Evolutionary conservation across 176 grass and related monocot species (phyloP).

Genomic region (Lolium multiflorum): DNA sequence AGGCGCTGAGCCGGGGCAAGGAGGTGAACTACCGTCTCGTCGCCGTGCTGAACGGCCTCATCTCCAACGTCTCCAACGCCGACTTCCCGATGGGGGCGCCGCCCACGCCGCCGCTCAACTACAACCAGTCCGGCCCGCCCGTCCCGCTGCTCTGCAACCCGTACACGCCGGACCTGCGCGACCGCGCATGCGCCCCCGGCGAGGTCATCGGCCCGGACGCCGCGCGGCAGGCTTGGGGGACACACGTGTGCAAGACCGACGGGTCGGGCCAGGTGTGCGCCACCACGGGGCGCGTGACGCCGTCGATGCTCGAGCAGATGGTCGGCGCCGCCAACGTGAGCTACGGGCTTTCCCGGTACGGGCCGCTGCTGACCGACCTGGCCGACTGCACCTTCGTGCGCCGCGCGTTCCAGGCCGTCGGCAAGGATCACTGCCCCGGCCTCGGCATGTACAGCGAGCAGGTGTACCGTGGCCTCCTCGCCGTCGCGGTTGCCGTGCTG

Average conservation of each 20-base stretch:
- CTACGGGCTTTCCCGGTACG: too few species aligned
- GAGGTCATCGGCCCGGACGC: conserved; percentile 44
- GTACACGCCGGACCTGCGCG: conserved; percentile 42
- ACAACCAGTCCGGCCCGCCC: conserved; percentile 61
- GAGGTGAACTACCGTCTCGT: conserved; percentile 67
- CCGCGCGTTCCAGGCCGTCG: too few species aligned
- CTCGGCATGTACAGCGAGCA: too few species aligned
- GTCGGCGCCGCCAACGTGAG: conserved; percentile 49
- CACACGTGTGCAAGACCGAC: conserved; percentile 20
- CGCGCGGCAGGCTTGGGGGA: conserved; percentile 33
- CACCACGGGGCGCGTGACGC: conserved; percentile 44
- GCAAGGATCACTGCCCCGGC: too few species aligned
- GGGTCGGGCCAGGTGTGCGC: conserved; percentile 34
- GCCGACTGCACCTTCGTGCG: too few species aligned
- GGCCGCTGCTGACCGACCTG: too few species aligned
- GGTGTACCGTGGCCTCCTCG: too few species aligned
- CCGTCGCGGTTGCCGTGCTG: conserved; percentile 41
- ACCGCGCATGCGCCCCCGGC: conserved; percentile 41
- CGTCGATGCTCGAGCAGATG: conserved; percentile 53
- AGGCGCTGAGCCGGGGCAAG: conserved; percentile 59
- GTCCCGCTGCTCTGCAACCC: conserved; percentile 66
- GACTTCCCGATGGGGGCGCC: conserved; percentile 15
- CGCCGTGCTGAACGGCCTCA: conserved; percentile 51
- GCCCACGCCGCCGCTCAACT: conserved; percentile 25
- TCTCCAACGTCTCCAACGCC: conserved; percentile 51